Base-by-base conservation (phyloP, 2,329 filamentous ascomycete species). In the Arthrobotrys sinensis region DNA sequence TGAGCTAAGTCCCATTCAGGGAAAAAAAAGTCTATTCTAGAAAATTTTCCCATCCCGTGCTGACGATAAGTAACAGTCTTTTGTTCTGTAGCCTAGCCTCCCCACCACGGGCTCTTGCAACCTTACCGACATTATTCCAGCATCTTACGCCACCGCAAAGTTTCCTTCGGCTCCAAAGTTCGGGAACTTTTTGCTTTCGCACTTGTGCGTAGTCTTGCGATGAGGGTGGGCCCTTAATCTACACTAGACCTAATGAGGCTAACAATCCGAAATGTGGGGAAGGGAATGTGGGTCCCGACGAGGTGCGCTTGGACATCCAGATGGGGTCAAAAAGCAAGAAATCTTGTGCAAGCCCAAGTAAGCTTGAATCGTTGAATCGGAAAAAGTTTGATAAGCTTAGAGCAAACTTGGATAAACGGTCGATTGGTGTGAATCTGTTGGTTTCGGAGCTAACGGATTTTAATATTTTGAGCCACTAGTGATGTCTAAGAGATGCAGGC, bases 191-290 rank as follows among this genome's bases (percentile, higher is more conserved):
- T 60, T 57, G 12, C 34, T 34, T 34, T 21, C 36, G 5, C 36
- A 43, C 55, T 43, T n/a, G 38, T 32, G 45, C 45, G 19, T 16
- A 48, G 45, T 10, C 19, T 19, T 60, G 43, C 36, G 19, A 28
- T 34, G 24, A 72, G 24, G 11, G 50, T 46, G 40, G 45, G 46
- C 24, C 55, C 38, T 36, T 32, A 46, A 45, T 28, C n/a, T 14
- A 28, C 69, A 55, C 70, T 75, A 75, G n/a, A 7, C 63, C 63
- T 12, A 68, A 67, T 68, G 8, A 8, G 50, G 70, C 14, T 67
- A 75, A 38, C 40, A 75, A 67, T 75, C 70, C 70, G 70, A 75
- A 75, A 75, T 75, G 63, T 75, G 70, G 70, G 63, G 70, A 62
- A 67, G 46, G 21, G 34, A 38, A 38, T 40, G 55, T 60, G 55